phyloP scores from a whole-genome alignment of 2,329 filamentous ascomycete genomes.

The Colletotrichum sp. region DNA sequence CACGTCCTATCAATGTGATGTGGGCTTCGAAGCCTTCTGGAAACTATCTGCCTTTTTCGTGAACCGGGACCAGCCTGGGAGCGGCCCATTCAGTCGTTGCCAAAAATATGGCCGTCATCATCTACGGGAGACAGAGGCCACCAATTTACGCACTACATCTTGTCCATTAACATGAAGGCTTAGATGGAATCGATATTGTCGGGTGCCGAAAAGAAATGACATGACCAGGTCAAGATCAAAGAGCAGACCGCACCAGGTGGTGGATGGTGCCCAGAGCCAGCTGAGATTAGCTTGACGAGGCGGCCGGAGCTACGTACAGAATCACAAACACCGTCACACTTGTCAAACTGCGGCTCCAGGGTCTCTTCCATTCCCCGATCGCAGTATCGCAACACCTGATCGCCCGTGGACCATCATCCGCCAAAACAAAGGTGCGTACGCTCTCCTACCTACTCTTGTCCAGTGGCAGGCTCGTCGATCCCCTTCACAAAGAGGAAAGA shows the following conservation, averaged over 20 bases:
- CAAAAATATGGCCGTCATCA: not conserved
- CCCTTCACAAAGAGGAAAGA: not conserved
- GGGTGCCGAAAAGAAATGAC: not conserved
- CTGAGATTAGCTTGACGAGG: not conserved
- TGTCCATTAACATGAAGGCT: not conserved
- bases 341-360: not conserved
- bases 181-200: not conserved
- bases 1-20: not conserved
- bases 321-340: not conserved
- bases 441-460: not conserved
- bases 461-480: not conserved
- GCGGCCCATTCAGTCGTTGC: not conserved
- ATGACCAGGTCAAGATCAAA: not conserved
- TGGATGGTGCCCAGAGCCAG: not conserved
- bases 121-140: not conserved
- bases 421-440: not conserved
- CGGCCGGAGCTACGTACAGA: not conserved
- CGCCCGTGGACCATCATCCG: not conserved
- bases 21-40: slow-evolving; percentile 2
- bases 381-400: not conserved
- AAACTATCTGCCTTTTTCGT: not conserved
- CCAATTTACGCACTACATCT: not conserved
- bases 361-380: not conserved
- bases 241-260: not conserved
- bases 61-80: not conserved